These are phyloP conservation scores for Penicillium frequentans DNA, from an alignment of 2,329 filamentous ascomycete species.

Conservation along the genomic window DNA sequence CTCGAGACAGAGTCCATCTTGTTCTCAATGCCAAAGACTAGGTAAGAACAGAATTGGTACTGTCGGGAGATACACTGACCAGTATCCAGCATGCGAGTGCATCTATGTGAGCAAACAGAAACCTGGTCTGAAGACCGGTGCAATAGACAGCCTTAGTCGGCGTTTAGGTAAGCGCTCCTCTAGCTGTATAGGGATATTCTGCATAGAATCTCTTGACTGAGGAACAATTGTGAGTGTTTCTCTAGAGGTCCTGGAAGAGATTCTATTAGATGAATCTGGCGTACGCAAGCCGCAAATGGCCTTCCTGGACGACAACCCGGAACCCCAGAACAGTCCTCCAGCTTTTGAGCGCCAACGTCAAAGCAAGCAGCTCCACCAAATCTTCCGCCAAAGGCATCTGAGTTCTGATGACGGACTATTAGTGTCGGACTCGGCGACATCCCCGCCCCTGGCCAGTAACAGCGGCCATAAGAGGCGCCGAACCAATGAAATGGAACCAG, in stretches of 20 bases:
- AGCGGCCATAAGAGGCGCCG: neutral
- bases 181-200: neutral
- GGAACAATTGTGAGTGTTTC: neutral
- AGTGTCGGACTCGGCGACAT: neutral
- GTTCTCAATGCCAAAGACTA: conserved; percentile 2
- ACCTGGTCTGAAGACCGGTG: conserved; percentile 41
- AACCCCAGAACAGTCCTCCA: neutral
- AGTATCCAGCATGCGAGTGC: conserved; percentile 28
- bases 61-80: neutral
- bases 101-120: conserved; percentile 31
- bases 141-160: conserved; percentile 37
- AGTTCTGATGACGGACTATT: neutral
- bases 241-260: neutral
- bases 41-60: neutral
- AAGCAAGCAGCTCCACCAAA: neutral
- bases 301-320: conserved; percentile 1
- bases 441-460: neutral
- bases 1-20: conserved; percentile 2
- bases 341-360: neutral
- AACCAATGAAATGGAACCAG: neutral
- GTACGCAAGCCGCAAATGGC: neutral
- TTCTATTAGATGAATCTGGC: neutral
- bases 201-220: no score
- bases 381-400: neutral
- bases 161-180: conserved; percentile 28